These are phyloP conservation scores for Zasmidium angulare DNA, from an alignment of 2,329 filamentous ascomycete genomes.

Conservation along the genomic window DNA sequence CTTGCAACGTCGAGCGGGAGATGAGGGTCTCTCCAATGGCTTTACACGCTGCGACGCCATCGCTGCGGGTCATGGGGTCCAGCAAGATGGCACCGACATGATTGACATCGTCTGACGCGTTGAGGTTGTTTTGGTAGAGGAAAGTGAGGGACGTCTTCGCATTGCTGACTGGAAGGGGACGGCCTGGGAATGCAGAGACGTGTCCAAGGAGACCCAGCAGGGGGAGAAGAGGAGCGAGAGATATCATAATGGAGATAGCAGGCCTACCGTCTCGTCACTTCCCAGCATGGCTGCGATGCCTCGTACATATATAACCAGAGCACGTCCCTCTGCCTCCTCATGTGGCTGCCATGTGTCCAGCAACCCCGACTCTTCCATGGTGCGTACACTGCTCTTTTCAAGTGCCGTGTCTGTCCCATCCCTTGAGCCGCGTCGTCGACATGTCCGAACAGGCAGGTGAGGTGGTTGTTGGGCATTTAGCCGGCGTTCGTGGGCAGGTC, in stretches of 20 bases:
- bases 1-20: conserved; percentile 41
- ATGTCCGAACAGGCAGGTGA: neutral
- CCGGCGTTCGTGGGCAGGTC: neutral
- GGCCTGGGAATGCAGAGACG: neutral
- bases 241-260: no score
- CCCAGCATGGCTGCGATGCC: no score
- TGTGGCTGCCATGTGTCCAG: no score
- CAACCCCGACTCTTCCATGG: no score
- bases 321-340: no score
- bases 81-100: conserved; percentile 54
- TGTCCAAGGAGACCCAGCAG: no score
- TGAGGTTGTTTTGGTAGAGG: conserved; percentile 57
- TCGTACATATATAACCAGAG: no score
- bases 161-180: conserved; percentile 20
- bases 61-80: conserved; percentile 41
- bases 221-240: neutral
- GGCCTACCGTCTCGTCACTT: no score
- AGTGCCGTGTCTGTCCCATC: neutral
- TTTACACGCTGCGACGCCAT: conserved; percentile 46
- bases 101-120: conserved; percentile 53
- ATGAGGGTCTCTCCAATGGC: conserved; percentile 51
- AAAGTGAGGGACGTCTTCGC: conserved; percentile 48
- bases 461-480: neutral
- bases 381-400: no score
- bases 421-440: neutral